Percentiles rank a stretch among this genome's conserved stretches.
phyloP scores from a whole-genome alignment of 2,329 filamentous ascomycete genomes.

The Pestalotiopsis sp. region DNA sequence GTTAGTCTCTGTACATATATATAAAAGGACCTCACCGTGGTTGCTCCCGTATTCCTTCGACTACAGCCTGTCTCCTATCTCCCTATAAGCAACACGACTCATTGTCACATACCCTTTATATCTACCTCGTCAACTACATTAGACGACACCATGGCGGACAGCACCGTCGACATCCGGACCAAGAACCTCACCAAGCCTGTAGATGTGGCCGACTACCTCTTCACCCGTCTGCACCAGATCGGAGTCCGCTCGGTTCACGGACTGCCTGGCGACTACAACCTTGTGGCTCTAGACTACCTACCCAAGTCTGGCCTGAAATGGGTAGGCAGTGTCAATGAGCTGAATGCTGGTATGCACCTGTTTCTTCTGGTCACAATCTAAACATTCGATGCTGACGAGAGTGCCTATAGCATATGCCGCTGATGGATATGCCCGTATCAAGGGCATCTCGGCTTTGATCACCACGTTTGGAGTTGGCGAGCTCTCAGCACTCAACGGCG shows the following conservation, averaged over 20 bases:
- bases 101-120: not conserved
- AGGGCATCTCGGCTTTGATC: conserved; percentile 69
- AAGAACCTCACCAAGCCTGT: conserved; percentile 50
- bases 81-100: not conserved
- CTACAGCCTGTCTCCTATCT: not conserved
- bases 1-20: not conserved
- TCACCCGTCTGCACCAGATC: conserved; percentile 64
- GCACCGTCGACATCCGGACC: conserved; percentile 41
- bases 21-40: not conserved
- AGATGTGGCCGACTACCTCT: conserved; percentile 70
- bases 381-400: not conserved
- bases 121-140: not conserved
- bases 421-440: conserved; percentile 78
- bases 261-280: conserved; percentile 75
- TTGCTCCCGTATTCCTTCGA: not conserved
- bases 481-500: conserved; percentile 72
- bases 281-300: conserved; percentile 69
- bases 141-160: not conserved
- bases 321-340: conserved; percentile 73
- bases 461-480: conserved; percentile 79
- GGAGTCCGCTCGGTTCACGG: conserved; percentile 69
- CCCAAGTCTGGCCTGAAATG: conserved; percentile 60
- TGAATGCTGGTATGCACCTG: conserved; percentile 65
- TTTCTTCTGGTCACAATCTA: not conserved
- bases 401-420: conserved; percentile 65